Conservation (phyloP, 768 basidiomycete genomes). For the Lactarius tabidus region DNA sequence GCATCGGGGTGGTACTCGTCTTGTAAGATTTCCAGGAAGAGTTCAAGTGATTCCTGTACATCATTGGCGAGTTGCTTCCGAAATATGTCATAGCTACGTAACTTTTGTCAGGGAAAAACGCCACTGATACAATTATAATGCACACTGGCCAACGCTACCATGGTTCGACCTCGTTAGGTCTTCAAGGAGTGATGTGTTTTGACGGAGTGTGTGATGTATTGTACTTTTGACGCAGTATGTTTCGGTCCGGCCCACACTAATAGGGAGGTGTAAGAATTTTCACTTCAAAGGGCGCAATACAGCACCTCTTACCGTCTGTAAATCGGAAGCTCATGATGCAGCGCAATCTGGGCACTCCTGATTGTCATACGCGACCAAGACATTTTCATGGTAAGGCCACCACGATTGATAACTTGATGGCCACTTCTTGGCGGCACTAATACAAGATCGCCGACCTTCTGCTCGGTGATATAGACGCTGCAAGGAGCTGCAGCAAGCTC, state of each 20-base stretch:
- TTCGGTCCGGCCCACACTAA: conserved; percentile 76
- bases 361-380: conserved; percentile 87
- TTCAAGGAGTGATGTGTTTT: conserved; percentile 31
- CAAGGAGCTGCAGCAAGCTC: conserved; percentile 66
- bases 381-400: conserved; percentile 78
- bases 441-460: conserved; percentile 72
- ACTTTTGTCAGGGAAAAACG: not conserved
- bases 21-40: conserved; percentile 50
- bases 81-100: conserved; percentile 7
- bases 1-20: conserved; percentile 40
- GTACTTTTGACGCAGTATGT: conserved; percentile 71
- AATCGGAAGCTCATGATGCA: conserved; percentile 71
- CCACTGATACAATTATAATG: not conserved
- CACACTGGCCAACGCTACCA: not conserved
- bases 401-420: conserved; percentile 79
- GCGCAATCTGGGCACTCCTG: conserved; percentile 51
- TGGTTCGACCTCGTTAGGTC: conserved; percentile 1
- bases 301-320: conserved; percentile 59
- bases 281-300: not conserved
- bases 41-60: conserved; percentile 38
- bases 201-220: conserved; percentile 51
- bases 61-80: conserved; percentile 20
- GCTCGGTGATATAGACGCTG: conserved; percentile 64
- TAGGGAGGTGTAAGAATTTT: not conserved
- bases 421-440: conserved; percentile 77